These are phyloP conservation scores for Monosporascus ibericus DNA, from an alignment of 2,329 filamentous ascomycete genomes.

Conservation along the genomic window DNA sequence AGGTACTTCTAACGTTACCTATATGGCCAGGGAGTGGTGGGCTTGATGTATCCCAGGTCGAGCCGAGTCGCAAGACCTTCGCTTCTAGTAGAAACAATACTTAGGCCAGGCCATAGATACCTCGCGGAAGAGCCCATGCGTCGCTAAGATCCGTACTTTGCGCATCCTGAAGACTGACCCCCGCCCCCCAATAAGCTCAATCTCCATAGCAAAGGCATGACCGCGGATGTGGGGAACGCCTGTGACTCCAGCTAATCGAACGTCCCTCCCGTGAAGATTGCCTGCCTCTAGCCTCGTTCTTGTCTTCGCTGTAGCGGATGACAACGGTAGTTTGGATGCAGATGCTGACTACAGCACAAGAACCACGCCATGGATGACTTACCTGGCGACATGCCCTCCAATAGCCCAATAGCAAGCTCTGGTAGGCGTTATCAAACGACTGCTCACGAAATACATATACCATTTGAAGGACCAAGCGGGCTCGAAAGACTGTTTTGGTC, in stretches of 20 bases:
- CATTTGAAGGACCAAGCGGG: neutral
- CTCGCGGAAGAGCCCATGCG: neutral
- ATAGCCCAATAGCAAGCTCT: neutral
- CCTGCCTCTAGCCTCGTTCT: neutral
- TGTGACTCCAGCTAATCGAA: neutral
- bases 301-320: neutral
- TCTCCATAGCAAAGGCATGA: neutral
- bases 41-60: neutral
- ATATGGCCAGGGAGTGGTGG: neutral
- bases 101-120: neutral
- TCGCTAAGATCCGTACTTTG: neutral
- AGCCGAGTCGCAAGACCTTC: neutral
- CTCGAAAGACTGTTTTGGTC: neutral
- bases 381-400: neutral
- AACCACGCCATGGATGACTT: neutral
- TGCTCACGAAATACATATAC: neutral
- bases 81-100: neutral
- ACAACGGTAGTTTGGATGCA: neutral
- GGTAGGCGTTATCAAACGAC: neutral
- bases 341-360: neutral
- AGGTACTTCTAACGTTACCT: neutral
- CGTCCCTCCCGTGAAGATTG: neutral
- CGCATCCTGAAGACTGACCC: neutral
- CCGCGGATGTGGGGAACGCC: neutral
- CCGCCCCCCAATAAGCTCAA: neutral